phyloP scores from a whole-genome alignment of 768 basidiomycete species.

The Leucocoprinus birnbaumii region DNA sequence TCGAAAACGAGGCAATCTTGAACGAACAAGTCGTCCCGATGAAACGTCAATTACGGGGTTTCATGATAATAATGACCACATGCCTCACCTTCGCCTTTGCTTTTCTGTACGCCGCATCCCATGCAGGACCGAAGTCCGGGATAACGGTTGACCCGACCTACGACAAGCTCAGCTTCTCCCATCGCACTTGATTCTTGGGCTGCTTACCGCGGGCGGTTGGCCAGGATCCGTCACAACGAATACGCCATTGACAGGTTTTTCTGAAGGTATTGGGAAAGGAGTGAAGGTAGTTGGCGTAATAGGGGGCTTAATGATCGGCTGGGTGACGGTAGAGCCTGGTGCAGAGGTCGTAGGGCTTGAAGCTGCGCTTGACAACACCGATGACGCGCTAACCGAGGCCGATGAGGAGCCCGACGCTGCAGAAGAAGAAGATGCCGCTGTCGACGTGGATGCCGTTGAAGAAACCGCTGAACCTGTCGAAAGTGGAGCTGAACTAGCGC shows the following conservation, averaged over 20 bases:
- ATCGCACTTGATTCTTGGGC: not conserved
- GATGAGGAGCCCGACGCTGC: not conserved
- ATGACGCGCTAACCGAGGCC: not conserved
- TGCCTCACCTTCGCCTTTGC: slow-evolving; percentile 50
- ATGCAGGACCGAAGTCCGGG: slow-evolving; percentile 51
- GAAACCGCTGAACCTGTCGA: not conserved
- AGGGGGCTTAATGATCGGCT: slow-evolving; percentile 10
- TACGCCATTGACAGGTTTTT: slow-evolving; percentile 31
- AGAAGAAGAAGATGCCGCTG: not conserved
- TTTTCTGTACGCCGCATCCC: slow-evolving; percentile 57
- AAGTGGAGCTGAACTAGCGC: not conserved
- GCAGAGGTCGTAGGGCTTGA: slow-evolving; percentile 3
- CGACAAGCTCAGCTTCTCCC: not conserved
- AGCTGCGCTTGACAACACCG: not conserved
- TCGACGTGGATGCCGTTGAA: not conserved
- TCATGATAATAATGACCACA: not conserved
- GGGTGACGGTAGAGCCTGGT: slow-evolving; percentile 3
- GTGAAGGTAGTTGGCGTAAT: slow-evolving; percentile 37
- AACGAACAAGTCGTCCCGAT: slow-evolving; percentile 10
- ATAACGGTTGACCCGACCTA: slow-evolving; percentile 34
- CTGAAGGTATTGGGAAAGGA: slow-evolving; percentile 60
- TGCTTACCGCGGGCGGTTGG: slow-evolving; percentile 51
- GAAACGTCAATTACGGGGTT: slow-evolving; percentile 8
- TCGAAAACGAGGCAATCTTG: slow-evolving; percentile 45
- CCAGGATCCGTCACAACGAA: slow-evolving; percentile 18